Evolutionary conservation across 2,329 filamentous ascomycete species (phyloP).

Genomic region (Xylaria arbuscula): DNA sequence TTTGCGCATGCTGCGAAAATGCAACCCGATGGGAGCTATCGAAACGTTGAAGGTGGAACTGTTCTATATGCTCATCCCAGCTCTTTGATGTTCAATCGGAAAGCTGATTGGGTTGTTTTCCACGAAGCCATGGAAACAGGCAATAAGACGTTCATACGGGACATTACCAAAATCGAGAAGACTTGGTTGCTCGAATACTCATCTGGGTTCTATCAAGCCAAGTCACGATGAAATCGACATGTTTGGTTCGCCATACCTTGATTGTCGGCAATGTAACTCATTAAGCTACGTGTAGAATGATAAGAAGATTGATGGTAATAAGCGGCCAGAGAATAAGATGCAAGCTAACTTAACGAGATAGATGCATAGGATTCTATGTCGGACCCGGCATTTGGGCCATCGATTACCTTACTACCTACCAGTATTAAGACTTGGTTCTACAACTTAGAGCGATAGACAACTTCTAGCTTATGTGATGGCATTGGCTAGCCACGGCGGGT

Average conservation of each 20-base stretch:
- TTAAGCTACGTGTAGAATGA: background rate
- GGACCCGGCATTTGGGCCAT: no score
- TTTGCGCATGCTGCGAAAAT: constrained; percentile 94
- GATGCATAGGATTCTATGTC: no score
- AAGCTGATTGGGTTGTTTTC: constrained; percentile 96
- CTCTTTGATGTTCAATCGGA: constrained; percentile 94
- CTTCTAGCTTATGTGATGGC: no score
- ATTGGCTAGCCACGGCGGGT: constrained; percentile 7
- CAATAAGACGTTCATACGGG: constrained; percentile 88
- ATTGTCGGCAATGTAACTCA: background rate
- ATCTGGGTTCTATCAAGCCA: constrained; percentile 80
- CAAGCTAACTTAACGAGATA: background rate
- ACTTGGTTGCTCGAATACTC: constrained; percentile 92
- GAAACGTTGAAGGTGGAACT: constrained; percentile 82
- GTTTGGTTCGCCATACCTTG: background rate
- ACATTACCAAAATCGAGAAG: constrained; percentile 94
- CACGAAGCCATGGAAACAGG: constrained; percentile 92
- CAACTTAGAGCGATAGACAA: no score
- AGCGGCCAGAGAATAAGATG: background rate
- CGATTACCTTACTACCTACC: no score
- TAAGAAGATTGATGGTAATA: constrained; percentile 6
- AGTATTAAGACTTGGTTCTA: no score
- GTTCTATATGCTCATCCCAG: constrained; percentile 89
- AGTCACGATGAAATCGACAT: constrained; percentile 40
- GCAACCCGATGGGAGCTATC: constrained; percentile 91